A percentile compares a stretch with the other conserved stretches of the same genome.
These are phyloP conservation scores for Penicillium macrosclerotiorum DNA, from an alignment of 495 filamentous ascomycete species.

Conservation along the genomic window DNA sequence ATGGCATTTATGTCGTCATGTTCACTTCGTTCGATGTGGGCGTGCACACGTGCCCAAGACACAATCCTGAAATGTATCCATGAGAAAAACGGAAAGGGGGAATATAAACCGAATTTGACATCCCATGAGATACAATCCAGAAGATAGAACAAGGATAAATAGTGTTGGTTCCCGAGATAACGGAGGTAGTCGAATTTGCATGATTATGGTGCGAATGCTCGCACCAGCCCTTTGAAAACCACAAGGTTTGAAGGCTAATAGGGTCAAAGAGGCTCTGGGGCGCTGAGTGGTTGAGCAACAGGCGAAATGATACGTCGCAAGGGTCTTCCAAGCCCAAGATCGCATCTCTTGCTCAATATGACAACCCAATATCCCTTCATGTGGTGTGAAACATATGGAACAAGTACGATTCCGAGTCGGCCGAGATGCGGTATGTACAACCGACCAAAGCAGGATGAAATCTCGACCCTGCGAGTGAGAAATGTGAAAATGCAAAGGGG, in stretches of 20 bases:
- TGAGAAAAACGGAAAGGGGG: slow-evolving; percentile 23
- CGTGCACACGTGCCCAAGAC: not conserved
- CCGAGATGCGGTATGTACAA: slow-evolving; percentile 18
- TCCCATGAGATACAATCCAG: slow-evolving; percentile 31
- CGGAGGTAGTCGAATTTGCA: not conserved
- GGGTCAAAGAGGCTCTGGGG: not conserved
- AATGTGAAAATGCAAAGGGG: slow-evolving; percentile 6
- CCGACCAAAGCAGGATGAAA: slow-evolving; percentile 7
- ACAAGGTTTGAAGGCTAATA: not conserved
- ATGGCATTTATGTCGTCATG: no score
- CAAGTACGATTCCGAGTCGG: not conserved
- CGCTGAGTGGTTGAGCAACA: not conserved
- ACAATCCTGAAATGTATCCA: slow-evolving; percentile 23
- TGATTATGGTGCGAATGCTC: not conserved
- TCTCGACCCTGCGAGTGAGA: slow-evolving; percentile 1
- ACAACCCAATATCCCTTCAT: no score
- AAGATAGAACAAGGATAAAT: slow-evolving; percentile 12
- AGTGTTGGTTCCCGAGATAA: not conserved
- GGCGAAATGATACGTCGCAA: not conserved
- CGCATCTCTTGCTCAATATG: not conserved
- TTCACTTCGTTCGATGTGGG: slow-evolving; percentile 11
- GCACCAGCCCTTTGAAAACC: not conserved
- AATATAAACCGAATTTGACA: slow-evolving; percentile 38
- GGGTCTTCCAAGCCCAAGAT: slow-evolving; percentile 6
- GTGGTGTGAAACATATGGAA: no score